A percentile compares a stretch with the other conserved stretches of the same genome.
These are phyloP conservation scores for Pyrenochaeta sp. DNA, from an alignment of 2,329 filamentous ascomycete species.

Conservation along the genomic window DNA sequence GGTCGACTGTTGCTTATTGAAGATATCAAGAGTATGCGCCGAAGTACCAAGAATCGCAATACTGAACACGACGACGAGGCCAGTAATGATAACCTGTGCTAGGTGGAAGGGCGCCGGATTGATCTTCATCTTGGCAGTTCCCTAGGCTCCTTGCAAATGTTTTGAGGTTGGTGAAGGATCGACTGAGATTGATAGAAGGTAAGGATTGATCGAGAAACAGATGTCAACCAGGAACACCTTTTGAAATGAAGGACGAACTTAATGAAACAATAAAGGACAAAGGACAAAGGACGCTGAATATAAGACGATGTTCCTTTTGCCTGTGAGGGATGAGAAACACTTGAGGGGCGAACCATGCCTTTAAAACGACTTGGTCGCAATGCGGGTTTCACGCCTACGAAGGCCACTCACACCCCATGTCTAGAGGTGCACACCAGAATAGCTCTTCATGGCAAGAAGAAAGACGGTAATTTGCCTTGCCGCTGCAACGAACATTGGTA, in stretches of 20 bases:
- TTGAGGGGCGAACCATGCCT: constrained; percentile 35
- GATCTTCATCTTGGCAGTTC: constrained; percentile 42
- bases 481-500: constrained; percentile 23
- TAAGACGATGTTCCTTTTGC: constrained; percentile 24
- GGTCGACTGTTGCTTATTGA: constrained; percentile 51
- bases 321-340: constrained; percentile 26
- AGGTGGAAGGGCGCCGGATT: constrained; percentile 48
- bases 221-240: constrained; percentile 44
- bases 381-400: constrained; percentile 39
- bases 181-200: not conserved
- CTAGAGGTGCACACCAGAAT: constrained; percentile 22
- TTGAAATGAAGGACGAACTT: constrained; percentile 27
- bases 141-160: not conserved
- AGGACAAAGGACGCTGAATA: constrained; percentile 14
- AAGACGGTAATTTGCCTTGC: constrained; percentile 30
- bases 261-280: constrained; percentile 25
- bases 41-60: constrained; percentile 55
- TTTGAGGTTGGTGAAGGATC: not conserved
- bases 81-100: constrained; percentile 44
- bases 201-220: constrained; percentile 7
- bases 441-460: constrained; percentile 18
- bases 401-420: constrained; percentile 16
- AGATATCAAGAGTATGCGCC: constrained; percentile 54
- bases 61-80: constrained; percentile 51
- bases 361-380: constrained; percentile 46